Evolutionary conservation across 116 monocot genomes (phyloP).

Genomic region (Papilionanthe hybrid): DNA sequence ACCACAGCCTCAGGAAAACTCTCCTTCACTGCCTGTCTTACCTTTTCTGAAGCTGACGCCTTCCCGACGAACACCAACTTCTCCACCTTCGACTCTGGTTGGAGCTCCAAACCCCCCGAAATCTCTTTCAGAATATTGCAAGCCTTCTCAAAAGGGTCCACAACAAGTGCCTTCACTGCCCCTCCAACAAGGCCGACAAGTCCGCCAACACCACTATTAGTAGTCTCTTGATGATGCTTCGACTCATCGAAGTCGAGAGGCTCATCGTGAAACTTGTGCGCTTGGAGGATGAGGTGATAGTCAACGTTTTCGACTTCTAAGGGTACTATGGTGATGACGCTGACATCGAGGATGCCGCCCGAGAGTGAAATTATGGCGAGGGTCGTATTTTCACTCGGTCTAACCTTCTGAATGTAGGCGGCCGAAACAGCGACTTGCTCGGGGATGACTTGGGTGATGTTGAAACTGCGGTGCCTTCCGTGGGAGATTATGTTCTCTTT

Average conservation of each 20-base stretch:
- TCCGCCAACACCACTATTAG: not conserved
- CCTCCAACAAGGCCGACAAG: not conserved
- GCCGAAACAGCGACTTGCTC: not conserved
- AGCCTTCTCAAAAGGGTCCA: not conserved
- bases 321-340: not conserved
- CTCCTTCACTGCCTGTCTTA: not conserved
- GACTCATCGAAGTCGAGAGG: not conserved
- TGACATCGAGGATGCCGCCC: too few relatives aligned
- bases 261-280: not conserved
- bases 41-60: not conserved
- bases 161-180: not conserved
- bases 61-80: not conserved
- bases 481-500: too few relatives aligned
- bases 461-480: too few relatives aligned
- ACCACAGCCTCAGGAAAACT: not conserved
- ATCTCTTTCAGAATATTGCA: not conserved
- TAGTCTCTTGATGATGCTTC: not conserved
- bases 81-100: not conserved
- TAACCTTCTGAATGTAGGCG: not conserved
- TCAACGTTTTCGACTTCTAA: too few relatives aligned
- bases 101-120: not conserved
- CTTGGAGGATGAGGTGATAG: not conserved
- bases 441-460: too few relatives aligned
- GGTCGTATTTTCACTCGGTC: not conserved
- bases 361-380: not conserved